Base-by-base conservation (phyloP, 1,284 basidiomycete genomes). In the Naganishia cerealis region DNA sequence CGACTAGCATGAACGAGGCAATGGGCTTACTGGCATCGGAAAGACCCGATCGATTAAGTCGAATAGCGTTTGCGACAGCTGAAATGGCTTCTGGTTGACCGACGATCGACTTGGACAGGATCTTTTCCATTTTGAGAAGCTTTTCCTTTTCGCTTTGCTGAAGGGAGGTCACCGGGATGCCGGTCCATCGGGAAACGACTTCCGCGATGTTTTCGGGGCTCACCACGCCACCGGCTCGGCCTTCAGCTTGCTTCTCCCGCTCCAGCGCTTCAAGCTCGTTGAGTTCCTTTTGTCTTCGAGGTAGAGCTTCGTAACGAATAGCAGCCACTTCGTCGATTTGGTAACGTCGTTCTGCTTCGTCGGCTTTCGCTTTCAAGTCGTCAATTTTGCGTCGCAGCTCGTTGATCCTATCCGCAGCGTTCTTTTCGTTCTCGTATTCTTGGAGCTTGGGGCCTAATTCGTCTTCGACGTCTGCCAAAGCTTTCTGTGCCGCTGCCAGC, bases 261-360 rank as follows among this genome's bases (percentile, higher is more conserved):
- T 83, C 82, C 54, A 77, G 79, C 70, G 83, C 82, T 75, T 86
- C 84, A 42, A 86, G 79, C 68, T 80, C 75, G 66, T 79, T 79
- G 68, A 97, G 85, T 58, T 88, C 87, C 66, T 83, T 80, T 77
- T 93, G 88, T n/a, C 95, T 84, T 74, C 98, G 92, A 15, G 96
- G 95, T 52, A 99, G 86, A 12, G 94, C 94, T 76, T 91, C 93
- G 81, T 94, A 96, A 66, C 90, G 88, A 71, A 98, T 81, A 72
- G 98, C 95, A 12, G 65, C 54, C 10, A 91, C 91, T 3, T 90
- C 90, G 1, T 87, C 86, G 66, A 95, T 86, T 75, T 94, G 92
- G 74, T 84, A 88, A 82, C 87, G 87, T 78, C 95, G 85, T 80
- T 98, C 93, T 8, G 95, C 95, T 58, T 96, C 93, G 73, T 96